Evolutionary conservation across 2,329 filamentous ascomycete species (phyloP).

Genomic region (Cladophialophora chaetospira): DNA sequence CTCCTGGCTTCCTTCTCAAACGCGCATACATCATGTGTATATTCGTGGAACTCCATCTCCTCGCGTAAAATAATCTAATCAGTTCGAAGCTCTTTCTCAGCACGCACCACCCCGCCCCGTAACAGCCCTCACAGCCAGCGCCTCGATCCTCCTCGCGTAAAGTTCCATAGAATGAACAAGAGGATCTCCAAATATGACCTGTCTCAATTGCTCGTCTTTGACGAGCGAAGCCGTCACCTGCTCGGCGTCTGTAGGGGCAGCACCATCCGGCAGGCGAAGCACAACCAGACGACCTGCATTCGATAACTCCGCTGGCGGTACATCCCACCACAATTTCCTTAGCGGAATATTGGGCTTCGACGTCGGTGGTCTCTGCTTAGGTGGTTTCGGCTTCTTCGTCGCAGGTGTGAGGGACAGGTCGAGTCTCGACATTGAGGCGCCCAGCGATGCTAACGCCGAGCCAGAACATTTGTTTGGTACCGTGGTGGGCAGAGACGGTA

Average conservation of each 20-base stretch:
- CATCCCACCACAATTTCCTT: slow-evolving; percentile 57
- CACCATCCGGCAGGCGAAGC: slow-evolving; percentile 50
- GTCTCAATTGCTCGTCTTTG: slow-evolving; percentile 67
- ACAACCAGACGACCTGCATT: slow-evolving; percentile 71
- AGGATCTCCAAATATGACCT: slow-evolving; percentile 78
- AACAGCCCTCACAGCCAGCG: slow-evolving; percentile 69
- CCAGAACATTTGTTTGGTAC: slow-evolving; percentile 1
- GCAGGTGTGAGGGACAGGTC: slow-evolving; percentile 24
- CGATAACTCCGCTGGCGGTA: slow-evolving; percentile 67
- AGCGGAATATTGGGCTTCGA: background rate
- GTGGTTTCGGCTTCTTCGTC: slow-evolving; percentile 16
- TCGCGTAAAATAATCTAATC: too few relatives aligned
- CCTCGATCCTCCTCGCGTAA: slow-evolving; percentile 72
- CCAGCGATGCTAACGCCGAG: slow-evolving; percentile 16
- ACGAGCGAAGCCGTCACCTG: slow-evolving; percentile 70
- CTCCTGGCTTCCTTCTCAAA: too few relatives aligned
- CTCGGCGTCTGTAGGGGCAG: slow-evolving; percentile 44
- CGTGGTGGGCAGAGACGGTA: slow-evolving; percentile 44
- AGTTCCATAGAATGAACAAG: slow-evolving; percentile 77
- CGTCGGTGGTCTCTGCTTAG: slow-evolving; percentile 35
- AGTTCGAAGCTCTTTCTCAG: slow-evolving; percentile 1
- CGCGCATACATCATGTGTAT: too few relatives aligned
- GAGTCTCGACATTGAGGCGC: slow-evolving; percentile 27
- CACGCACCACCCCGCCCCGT: slow-evolving; percentile 43
- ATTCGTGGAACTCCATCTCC: too few relatives aligned